These are phyloP conservation scores for Yarrowia deformans DNA, from an alignment of 805 yeast genomes.

Conservation along the genomic window DNA sequence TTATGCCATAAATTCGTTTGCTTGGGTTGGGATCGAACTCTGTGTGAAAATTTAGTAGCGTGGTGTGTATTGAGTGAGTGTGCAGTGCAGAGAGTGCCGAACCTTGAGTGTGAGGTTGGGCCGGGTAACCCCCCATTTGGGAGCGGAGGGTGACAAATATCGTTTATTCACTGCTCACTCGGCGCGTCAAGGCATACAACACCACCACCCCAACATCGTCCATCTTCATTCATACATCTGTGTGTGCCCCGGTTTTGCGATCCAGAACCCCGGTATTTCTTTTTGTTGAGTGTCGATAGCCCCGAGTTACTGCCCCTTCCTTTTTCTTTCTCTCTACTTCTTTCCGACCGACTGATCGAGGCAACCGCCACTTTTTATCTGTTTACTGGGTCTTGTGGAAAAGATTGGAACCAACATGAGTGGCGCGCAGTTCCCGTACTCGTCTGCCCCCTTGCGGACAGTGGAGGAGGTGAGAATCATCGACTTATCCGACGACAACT, in stretches of 20 bases:
- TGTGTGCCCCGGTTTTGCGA: neutral
- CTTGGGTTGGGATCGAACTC: neutral
- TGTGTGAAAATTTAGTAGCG: neutral
- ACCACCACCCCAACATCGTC: slow-evolving; percentile 10
- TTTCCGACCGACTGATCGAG: slow-evolving; percentile 29
- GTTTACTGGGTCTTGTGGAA: slow-evolving; percentile 22
- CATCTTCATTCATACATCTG: slow-evolving; percentile 23
- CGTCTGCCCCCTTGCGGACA: slow-evolving; percentile 97
- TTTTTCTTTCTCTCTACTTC: no score
- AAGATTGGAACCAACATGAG: slow-evolving; percentile 47
- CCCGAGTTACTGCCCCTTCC: neutral
- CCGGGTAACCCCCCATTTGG: slow-evolving; percentile 30
- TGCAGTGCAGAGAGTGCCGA: neutral
- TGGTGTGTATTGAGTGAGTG: neutral
- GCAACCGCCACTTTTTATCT: slow-evolving; percentile 19
- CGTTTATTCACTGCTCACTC: slow-evolving; percentile 25
- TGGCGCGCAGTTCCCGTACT: slow-evolving; percentile 76
- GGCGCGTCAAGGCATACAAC: slow-evolving; percentile 31
- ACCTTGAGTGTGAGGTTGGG: neutral
- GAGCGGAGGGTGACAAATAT: slow-evolving; percentile 33
- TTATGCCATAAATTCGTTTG: no score
- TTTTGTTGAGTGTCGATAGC: slow-evolving; percentile 12
- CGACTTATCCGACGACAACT: slow-evolving; percentile 15
- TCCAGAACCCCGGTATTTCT: slow-evolving; percentile 8
- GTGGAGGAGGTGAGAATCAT: slow-evolving; percentile 76